Evolutionary conservation across 768 basidiomycete species (phyloP).

Genomic region (Hypsizygus marmoreus): DNA sequence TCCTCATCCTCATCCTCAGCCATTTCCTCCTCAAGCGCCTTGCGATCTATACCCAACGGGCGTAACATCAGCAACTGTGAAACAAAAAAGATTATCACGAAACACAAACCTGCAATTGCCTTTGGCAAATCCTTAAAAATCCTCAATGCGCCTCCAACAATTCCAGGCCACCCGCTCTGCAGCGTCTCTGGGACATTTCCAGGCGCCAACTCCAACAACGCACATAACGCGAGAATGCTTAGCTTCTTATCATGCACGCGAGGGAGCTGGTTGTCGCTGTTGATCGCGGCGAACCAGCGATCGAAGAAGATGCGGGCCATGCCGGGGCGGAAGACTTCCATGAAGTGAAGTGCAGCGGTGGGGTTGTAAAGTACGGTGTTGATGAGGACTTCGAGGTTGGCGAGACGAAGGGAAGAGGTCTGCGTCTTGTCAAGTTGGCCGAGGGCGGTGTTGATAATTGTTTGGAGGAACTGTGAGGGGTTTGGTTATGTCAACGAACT

Average conservation of each 20-base stretch:
- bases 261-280: constrained; percentile 59
- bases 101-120: constrained; percentile 65
- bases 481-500: constrained; percentile 4
- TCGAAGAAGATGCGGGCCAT: constrained; percentile 78
- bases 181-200: constrained; percentile 56
- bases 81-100: not conserved
- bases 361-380: constrained; percentile 87
- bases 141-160: constrained; percentile 68
- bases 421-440: constrained; percentile 59
- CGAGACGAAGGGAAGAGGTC: constrained; percentile 66
- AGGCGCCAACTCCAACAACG: constrained; percentile 71
- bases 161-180: constrained; percentile 73
- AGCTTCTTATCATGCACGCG: constrained; percentile 92
- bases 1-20: constrained; percentile 42
- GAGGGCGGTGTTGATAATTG: constrained; percentile 64
- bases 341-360: constrained; percentile 69
- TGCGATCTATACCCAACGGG: constrained; percentile 47
- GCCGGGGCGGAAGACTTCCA: constrained; percentile 63
- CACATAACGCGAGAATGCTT: constrained; percentile 73
- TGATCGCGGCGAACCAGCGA: constrained; percentile 80
- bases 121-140: constrained; percentile 79
- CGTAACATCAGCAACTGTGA: not conserved
- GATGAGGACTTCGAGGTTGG: constrained; percentile 82
- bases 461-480: constrained; percentile 55
- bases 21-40: constrained; percentile 56